phyloP scores from a whole-genome alignment of 202 grass and related monocot genomes.

The Elaeis oleifera region DNA sequence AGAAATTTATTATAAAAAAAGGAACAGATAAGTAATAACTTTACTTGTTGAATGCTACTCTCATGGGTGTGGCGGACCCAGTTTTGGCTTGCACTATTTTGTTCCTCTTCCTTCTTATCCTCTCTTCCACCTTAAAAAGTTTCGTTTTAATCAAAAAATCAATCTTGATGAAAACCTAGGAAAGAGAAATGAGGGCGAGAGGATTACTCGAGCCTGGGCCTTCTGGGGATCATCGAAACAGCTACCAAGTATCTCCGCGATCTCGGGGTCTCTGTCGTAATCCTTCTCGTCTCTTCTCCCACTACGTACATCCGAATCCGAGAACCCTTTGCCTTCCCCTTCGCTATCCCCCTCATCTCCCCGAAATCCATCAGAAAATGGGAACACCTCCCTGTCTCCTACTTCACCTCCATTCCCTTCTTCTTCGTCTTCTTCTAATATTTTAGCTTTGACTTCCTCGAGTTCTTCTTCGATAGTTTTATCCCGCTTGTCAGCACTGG shows the following conservation, averaged over 20 bases:
- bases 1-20: not conserved
- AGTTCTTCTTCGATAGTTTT: conserved; percentile 11
- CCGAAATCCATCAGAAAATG: conserved; percentile 1
- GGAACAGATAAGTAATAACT: not conserved
- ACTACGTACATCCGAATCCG: conserved; percentile 8
- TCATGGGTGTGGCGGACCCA: conserved; percentile 53
- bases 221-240: conserved; percentile 83
- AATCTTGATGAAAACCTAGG: not conserved
- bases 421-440: not conserved
- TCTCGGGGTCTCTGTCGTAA: conserved; percentile 67
- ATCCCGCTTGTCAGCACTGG: not conserved
- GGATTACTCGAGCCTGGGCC: conserved; percentile 53
- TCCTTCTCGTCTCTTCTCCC: conserved; percentile 24
- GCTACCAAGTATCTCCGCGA: conserved; percentile 66
- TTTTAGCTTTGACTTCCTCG: not conserved
- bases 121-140: conserved; percentile 56
- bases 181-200: not conserved
- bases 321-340: conserved; percentile 22
- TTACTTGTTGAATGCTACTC: conserved; percentile 87
- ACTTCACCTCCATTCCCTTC: not conserved
- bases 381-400: not conserved
- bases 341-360: conserved; percentile 25
- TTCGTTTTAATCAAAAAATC: not conserved
- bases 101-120: conserved; percentile 72
- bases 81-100: conserved; percentile 86